Base-by-base conservation (phyloP, 768 basidiomycete species). In the Gautieria morchelliformis region DNA sequence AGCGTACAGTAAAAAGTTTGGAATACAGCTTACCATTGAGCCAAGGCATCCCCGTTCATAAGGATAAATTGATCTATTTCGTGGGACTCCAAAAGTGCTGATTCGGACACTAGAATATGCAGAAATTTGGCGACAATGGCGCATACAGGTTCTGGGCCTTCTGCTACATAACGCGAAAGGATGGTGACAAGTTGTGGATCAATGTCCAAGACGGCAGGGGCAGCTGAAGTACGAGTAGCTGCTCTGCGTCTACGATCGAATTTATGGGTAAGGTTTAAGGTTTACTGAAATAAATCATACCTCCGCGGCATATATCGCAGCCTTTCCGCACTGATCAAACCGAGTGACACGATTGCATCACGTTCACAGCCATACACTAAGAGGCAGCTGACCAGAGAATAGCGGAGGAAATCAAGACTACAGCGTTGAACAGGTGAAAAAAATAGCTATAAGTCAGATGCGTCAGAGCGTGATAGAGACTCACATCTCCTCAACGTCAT, bases 61-160 rank as follows among this genome's bases (percentile, higher is more conserved):
- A 87, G 66, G 32, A 88, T 76, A 62, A 89, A 87, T 65, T 87
- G 85, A 63, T 87, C 85, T 2, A 85, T 74, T 68, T 87, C 87
- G 61, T 84, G 78, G 1, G 79, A 65, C 62, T 85, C 83, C 55
- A 89, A 65, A 41, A 80, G 75, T 1, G 80, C 75, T 2, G 84
- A 78, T 42, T 83, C 77, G 40, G 74, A 78, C 39, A 84, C 66
- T 62, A 88, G 84, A 14, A 76, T 69, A 60, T 78, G 71, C 27
- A 89, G 62, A 63, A 89, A 90, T 62, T 82, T 83, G 8, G 81
- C 81, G 11, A 78, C 68, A 19, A 85, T 65, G 60, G 74, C 74
- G 9, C 75, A 71, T 15, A 85, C 69, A 15, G 81, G 78, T 14
- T 80, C 78, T 17, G 71, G 64, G 35, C 74, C 71, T 17, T 74